A percentile compares a stretch with the other conserved stretches of the same genome.
Evolutionary conservation across 345 rosid species (phyloP).

Genomic region (Pistacia integerrima): DNA sequence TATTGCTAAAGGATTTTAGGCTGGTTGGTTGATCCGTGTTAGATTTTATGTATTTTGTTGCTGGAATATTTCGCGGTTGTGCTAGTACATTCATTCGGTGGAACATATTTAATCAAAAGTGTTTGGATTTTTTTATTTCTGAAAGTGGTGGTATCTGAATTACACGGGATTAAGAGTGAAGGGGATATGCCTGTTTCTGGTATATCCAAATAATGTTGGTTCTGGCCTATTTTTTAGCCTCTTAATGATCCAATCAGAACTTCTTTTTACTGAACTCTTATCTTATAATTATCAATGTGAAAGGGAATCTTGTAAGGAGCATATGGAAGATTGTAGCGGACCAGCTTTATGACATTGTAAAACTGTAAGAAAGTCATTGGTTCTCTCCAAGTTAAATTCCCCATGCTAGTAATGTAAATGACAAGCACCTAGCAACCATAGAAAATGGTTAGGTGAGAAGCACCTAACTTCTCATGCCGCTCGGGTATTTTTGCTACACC

Average conservation of each 20-base stretch:
- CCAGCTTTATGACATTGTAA: neutral
- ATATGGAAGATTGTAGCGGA: neutral
- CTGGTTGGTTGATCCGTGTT: neutral
- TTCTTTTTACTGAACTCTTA: neutral
- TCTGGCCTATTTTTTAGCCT: neutral
- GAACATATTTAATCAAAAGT: neutral
- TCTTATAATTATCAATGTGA: neutral
- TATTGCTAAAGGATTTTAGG: conserved; percentile 9
- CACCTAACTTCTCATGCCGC: neutral
- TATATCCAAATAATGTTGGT: no score
- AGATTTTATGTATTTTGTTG: conserved; percentile 5
- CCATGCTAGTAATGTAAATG: neutral
- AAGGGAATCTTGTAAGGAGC: no score
- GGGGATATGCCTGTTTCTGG: neutral
- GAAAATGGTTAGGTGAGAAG: neutral
- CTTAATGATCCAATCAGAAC: neutral
- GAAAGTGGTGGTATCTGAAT: neutral
- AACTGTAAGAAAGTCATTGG: neutral
- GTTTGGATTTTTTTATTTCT: neutral
- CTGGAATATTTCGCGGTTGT: neutral
- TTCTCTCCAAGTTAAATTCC: neutral
- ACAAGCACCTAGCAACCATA: neutral
- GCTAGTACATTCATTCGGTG: neutral
- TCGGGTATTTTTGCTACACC: neutral
- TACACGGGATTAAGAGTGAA: neutral